Base-by-base conservation (phyloP, 2,329 filamentous ascomycete species). In the Rutstroemia sp. region DNA sequence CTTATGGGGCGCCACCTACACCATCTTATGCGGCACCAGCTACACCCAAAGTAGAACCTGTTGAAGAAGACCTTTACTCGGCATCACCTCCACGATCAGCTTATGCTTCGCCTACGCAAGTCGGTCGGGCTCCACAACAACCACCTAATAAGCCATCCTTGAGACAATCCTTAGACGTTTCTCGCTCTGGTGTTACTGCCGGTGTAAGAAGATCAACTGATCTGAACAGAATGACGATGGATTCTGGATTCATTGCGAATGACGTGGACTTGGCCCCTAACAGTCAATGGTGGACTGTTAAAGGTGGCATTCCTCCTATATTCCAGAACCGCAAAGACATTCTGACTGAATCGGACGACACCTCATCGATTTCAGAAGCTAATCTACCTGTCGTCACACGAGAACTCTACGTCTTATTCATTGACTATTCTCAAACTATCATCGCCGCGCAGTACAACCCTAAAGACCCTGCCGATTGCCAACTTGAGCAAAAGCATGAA, bases 381-480 rank as follows among this genome's bases (percentile, higher is more conserved):
- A 84, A 88, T 25, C 86, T 85, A 69, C 83, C 83, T 0, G 80
- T 79, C 1, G 76, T 95, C 19, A 88, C 86, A 6, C 92, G 92
- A 62, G 84, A 92, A 58, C 79, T 96, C 44, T 94, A 87, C 64
- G 77, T 97, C n/a, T 75, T 99, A 8, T 99, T 89, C 75, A 86
- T 91, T 66, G 94, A 99, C 73, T 99, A 99, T 71, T 96, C 92
- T 17, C 94, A 97, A 70, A 97, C 92, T 0, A 79, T 95, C 61
- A 81, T 99, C 66, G 90, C 86, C 0, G 88, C 86, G 17, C 84
- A 80, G 51, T 97, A 87, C 70, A 88, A 96, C 69, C 76, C 85
- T 1, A 81, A 84, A 53, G 84, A 95, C 67, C 80, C 87, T 3
- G 76, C 81, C 2, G 86, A 92, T 65, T 87, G 86, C 10, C 76